Evolutionary conservation across 441 rosid species (phyloP), one percentile per base, ranked within the genome.

Genomic region (Euphorbia corollata): DNA sequence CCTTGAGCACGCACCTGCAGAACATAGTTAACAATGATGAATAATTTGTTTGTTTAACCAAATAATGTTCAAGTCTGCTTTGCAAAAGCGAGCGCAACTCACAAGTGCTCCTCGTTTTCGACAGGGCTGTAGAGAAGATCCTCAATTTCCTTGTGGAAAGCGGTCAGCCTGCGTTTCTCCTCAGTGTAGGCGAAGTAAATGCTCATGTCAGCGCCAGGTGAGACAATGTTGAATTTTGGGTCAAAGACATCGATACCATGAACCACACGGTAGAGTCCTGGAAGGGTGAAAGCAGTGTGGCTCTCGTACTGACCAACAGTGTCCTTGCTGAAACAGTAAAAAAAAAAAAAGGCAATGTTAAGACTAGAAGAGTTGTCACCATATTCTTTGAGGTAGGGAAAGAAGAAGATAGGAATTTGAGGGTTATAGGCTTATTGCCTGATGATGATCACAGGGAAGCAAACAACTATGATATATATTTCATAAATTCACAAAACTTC

Each of bases 301-400:
- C 97, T 90, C 82, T 92, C 98, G 23, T 92, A 92, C 69, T 92
- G 98, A 12, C 98, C 98, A 20, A 92, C 96, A 16, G 89, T 90
- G 68, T 92, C 97, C 85, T 92, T 92, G 84, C 98, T 92, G 92
- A 64, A 70, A 75, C 36, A 68, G 23, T 13, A n/a, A 8, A 13
- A 61, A 48, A 22, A 13, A 11, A 38, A 45, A n/a, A n/a, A n/a
- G n/a, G n/a, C n/a, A n/a, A n/a, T n/a, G n/a, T n/a, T n/a, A n/a
- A n/a, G n/a, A n/a, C n/a, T n/a, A n/a, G n/a, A n/a, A n/a, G n/a
- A n/a, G n/a, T n/a, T n/a, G n/a, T n/a, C n/a, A n/a, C n/a, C n/a
- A n/a, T n/a, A n/a, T n/a, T n/a, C n/a, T n/a, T n/a, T n/a, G n/a
- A n/a, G n/a, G n/a, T n/a, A n/a, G n/a, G n/a, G n/a, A n/a, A n/a